phyloP scores from a whole-genome alignment of 1,284 basidiomycete genomes.

The Erythrobasidium hasegawianum region DNA sequence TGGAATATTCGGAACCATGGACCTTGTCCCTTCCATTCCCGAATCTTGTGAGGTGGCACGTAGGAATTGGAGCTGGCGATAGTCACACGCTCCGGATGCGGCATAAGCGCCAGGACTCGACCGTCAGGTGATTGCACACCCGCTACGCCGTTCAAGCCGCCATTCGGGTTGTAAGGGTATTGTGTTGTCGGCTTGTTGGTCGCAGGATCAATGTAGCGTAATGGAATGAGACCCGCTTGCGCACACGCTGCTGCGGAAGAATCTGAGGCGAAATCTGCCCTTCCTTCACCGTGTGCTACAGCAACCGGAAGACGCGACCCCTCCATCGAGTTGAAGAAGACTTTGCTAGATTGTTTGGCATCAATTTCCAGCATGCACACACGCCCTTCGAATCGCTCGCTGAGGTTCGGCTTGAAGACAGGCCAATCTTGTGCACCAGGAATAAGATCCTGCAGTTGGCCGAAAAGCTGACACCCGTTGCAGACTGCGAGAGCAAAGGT shows the following conservation, averaged over 20 bases:
- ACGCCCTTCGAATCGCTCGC: conserved; percentile 86
- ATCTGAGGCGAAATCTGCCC: conserved; percentile 63
- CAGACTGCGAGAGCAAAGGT: conserved; percentile 93
- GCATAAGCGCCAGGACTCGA: conserved; percentile 90
- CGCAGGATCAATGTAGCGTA: conserved; percentile 70
- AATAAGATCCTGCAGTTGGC: conserved; percentile 77
- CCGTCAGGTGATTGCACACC: conserved; percentile 82
- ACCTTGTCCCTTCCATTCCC: conserved; percentile 65
- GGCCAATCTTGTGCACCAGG: conserved; percentile 86
- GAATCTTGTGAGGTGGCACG: conserved; percentile 59
- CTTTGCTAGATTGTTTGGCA: conserved; percentile 53
- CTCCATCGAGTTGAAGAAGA: conserved; percentile 84
- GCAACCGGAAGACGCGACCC: conserved; percentile 84
- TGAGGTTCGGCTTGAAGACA: conserved; percentile 80
- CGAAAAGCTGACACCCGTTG: conserved; percentile 97
- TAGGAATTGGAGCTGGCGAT: conserved; percentile 48
- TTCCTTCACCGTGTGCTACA: conserved; percentile 93
- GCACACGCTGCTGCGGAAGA: conserved; percentile 14
- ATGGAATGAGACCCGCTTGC: conserved; percentile 57
- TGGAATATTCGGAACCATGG: conserved; percentile 97
- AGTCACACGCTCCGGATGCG: conserved; percentile 56
- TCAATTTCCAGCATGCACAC: conserved; percentile 73
- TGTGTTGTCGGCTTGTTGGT: conserved; percentile 62
- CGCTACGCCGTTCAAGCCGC: conserved; percentile 78
- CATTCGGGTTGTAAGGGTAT: conserved; percentile 96